Evolutionary conservation across 371 early-diverging fungal genomes (phyloP).

Genomic region (Syncephalastrum sp.): DNA sequence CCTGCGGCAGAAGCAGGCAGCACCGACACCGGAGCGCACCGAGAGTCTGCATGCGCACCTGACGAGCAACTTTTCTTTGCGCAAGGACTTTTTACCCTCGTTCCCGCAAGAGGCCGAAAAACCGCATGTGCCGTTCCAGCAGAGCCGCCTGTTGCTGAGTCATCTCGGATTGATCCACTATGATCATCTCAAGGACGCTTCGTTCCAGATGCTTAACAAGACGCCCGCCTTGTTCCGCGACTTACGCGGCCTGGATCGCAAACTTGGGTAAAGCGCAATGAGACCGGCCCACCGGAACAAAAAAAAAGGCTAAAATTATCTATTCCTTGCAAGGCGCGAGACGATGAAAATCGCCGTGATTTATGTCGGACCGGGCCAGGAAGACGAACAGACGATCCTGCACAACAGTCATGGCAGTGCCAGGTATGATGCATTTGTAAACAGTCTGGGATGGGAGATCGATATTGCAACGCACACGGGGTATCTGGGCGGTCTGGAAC

Average conservation of each 20-base stretch:
- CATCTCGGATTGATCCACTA: conserved; percentile 76
- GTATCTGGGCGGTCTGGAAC: conserved; percentile 86
- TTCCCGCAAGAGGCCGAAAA: conserved; percentile 55
- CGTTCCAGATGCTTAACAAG: conserved; percentile 68
- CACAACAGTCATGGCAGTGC: conserved; percentile 68
- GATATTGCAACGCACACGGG: conserved; percentile 83
- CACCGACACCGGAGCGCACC: conserved; percentile 11
- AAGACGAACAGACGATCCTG: conserved; percentile 83
- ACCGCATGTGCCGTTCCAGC: conserved; percentile 58
- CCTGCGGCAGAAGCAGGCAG: conserved; percentile 30
- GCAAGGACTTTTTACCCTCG: conserved; percentile 58
- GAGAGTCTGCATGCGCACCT: conserved; percentile 32
- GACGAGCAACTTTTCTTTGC: conserved; percentile 48
- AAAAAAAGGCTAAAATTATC: background rate
- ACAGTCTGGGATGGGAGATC: conserved; percentile 83
- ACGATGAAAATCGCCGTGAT: conserved; percentile 87
- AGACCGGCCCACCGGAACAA: background rate
- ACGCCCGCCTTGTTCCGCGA: conserved; percentile 70
- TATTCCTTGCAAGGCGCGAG: conserved; percentile 58
- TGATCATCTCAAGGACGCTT: conserved; percentile 69
- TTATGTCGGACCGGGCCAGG: conserved; percentile 92
- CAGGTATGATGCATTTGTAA: conserved; percentile 79
- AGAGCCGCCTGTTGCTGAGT: conserved; percentile 67
- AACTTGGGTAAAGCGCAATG: conserved; percentile 59
- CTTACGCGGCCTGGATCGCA: conserved; percentile 74